Base-by-base conservation (phyloP, 2,329 filamentous ascomycete genomes). In the Fonsecaea nubica region DNA sequence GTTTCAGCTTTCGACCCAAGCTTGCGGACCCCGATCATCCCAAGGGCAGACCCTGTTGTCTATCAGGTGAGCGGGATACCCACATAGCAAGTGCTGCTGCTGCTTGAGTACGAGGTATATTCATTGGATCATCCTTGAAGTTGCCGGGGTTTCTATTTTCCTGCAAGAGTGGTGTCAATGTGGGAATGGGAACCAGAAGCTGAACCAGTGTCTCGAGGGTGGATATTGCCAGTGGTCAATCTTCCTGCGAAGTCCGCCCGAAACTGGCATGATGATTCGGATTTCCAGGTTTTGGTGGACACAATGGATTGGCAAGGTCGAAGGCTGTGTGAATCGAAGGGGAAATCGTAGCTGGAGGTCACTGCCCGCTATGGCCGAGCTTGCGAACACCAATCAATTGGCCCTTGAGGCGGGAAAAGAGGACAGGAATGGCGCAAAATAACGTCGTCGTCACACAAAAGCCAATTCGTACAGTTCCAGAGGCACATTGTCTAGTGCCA, bases 171-270 rank as follows among this genome's bases (percentile, higher is more conserved):
- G n/a, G 9, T 48, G 7, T 48, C 18, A 50, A 25, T 4, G 15
- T 35, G 9, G 8, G n/a, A 7, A 55, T 33, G 18, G 45, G 21
- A 10, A 36, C 6, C 42, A 33, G 4, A 25, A 3, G 25, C 21
- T 35, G 13, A 21, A 21, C 58, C 45, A 36, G 36, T 15, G 42
- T 61, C 52, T 54, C 58, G 38, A n/a, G 9, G 45, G 15, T 61
- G 45, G 10, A 13, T 54, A 32, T 61, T n/a, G 10, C 25, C 10
- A 35, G 52, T 55, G 33, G 15, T 33, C 32, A 25, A 8, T 35
- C 38, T n/a, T 48, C 58, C 8, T 38, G 45, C 18, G 4, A 38
- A 21, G 15, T 36, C 40, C 42, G 25, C 18, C 42, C 42, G 1
- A 50, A 18, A 57, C 35, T 18, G 18, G 18, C 3, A 18, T 50